These are phyloP conservation scores for Marchantia paleacea DNA, from an alignment of 225 moss, liverwort and hornwort genomes.

Conservation along the genomic window DNA sequence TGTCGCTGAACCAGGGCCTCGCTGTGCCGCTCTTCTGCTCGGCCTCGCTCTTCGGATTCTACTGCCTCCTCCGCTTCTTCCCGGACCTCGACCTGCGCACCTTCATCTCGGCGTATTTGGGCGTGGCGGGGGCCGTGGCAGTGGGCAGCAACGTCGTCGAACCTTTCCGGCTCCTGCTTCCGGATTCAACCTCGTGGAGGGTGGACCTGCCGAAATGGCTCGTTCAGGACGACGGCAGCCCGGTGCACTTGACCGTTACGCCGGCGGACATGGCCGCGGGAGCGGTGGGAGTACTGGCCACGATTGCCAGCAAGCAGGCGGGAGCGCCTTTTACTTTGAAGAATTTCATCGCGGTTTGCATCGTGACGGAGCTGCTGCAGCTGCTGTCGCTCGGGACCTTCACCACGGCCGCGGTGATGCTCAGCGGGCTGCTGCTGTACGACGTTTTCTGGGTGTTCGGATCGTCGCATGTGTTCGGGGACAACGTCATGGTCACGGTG, in stretches of 20 bases:
- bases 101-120: constrained; percentile 82
- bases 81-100: constrained; percentile 76
- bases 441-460: constrained; percentile 99
- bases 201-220: constrained; percentile 84
- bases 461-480: constrained; percentile 93
- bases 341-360: constrained; percentile 96
- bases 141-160: constrained; percentile 84
- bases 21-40: constrained; percentile 86
- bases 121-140: constrained; percentile 81
- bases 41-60: constrained; percentile 83
- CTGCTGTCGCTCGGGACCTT: constrained; percentile 94
- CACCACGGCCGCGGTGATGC: constrained; percentile 88
- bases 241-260: constrained; percentile 64
- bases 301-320: constrained; percentile 84
- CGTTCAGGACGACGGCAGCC: constrained; percentile 60
- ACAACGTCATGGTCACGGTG: constrained; percentile 99
- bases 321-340: constrained; percentile 92
- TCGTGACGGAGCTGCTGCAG: constrained; percentile 94
- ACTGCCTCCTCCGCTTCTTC: constrained; percentile 82
- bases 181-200: constrained; percentile 53
- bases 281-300: constrained; percentile 62
- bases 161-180: constrained; percentile 73
- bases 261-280: constrained; percentile 71
- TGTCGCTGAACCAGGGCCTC: constrained; percentile 90
- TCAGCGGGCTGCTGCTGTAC: constrained; percentile 84